Evolutionary conservation across 345 rosid species (phyloP).

Genomic region (Citrus sp.): DNA sequence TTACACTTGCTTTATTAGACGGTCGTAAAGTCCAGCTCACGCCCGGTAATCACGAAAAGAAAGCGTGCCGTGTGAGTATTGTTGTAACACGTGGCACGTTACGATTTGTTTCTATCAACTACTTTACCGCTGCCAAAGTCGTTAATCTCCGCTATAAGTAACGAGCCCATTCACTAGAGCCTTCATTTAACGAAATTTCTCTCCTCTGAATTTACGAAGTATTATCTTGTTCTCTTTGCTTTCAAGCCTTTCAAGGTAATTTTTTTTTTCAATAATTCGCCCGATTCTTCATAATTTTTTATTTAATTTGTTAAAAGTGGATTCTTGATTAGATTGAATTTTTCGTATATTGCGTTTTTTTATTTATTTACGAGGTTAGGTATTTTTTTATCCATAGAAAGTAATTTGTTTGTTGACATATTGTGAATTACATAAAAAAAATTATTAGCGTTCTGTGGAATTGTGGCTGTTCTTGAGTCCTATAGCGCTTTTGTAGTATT

Average conservation of each 20-base stretch:
- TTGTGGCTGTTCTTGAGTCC: too few relatives aligned
- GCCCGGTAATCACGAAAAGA: not conserved
- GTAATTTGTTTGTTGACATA: too few relatives aligned
- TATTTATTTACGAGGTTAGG: too few relatives aligned
- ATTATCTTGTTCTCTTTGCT: not conserved
- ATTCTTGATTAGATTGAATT: not conserved
- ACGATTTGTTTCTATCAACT: not conserved
- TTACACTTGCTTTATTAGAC: not conserved
- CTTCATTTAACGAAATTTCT: too few relatives aligned
- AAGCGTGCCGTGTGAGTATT: not conserved
- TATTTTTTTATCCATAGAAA: too few relatives aligned
- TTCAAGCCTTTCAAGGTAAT: not conserved
- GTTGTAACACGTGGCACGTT: not conserved
- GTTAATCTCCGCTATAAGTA: not conserved
- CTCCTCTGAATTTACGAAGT: fast-evolving
- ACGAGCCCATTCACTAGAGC: not conserved
- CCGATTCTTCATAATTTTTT: not conserved
- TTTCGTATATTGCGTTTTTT: too few relatives aligned
- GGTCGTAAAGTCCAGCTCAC: not conserved
- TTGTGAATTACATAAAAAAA: too few relatives aligned
- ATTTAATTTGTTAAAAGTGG: not conserved
- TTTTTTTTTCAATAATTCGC: not conserved
- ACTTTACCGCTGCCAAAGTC: too few relatives aligned
- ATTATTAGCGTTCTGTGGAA: too few relatives aligned
- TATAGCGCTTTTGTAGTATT: too few relatives aligned